Conservation (phyloP, 1,284 basidiomycete species). For the Dichomitus squalens region DNA sequence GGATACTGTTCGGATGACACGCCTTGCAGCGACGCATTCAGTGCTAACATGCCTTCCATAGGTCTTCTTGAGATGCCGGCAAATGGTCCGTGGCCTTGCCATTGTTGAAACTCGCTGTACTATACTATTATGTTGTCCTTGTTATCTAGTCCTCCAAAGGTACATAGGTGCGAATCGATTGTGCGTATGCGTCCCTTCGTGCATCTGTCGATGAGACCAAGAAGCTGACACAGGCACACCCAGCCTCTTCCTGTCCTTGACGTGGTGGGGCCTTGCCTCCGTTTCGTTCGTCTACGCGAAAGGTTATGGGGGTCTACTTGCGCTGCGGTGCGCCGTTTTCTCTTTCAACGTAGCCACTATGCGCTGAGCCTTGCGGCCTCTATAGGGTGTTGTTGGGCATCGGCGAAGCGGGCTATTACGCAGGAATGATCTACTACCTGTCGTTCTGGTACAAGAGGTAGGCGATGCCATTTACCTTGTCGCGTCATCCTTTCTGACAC, state of each 20-base stretch:
- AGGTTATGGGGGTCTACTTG: conserved; percentile 49
- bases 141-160: conserved; percentile 48
- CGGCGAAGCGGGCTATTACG: conserved; percentile 53
- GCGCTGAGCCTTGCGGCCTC: not conserved
- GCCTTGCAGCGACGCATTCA: not conserved
- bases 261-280: conserved; percentile 55
- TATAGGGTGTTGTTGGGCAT: conserved; percentile 46
- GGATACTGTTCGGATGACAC: conserved; percentile 48
- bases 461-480: not conserved
- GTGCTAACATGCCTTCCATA: conserved; percentile 20
- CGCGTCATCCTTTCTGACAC: not conserved
- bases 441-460: conserved; percentile 49
- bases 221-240: not conserved
- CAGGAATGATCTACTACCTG: conserved; percentile 59
- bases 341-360: not conserved
- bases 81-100: conserved; percentile 40
- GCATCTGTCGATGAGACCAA: not conserved
- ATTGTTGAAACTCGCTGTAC: not conserved
- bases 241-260: conserved; percentile 56
- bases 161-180: conserved; percentile 59
- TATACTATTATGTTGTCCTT: not conserved
- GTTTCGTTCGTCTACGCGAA: conserved; percentile 57
- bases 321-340: conserved; percentile 44
- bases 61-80: conserved; percentile 59
- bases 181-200: conserved; percentile 29